A percentile compares a stretch with the other conserved stretches of the same genome.
phyloP scores from a whole-genome alignment of 805 yeast genomes.

The Metschnikowia arizonensis region DNA sequence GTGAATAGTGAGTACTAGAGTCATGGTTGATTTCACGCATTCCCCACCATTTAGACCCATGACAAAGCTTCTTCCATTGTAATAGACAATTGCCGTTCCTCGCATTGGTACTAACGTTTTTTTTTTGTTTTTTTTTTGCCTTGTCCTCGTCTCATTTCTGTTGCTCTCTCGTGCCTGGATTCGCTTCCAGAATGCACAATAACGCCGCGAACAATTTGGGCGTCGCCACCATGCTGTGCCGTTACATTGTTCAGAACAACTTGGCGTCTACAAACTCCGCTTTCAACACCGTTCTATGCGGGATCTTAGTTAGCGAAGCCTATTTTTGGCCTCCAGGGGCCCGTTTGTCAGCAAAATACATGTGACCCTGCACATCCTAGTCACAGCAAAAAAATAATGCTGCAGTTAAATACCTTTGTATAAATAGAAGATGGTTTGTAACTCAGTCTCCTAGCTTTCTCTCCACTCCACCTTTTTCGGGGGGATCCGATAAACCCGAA shows the following conservation, averaged over 20 bases:
- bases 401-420: neutral
- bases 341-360: neutral
- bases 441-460: neutral
- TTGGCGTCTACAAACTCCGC: too few species aligned
- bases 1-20: too few species aligned
- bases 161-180: neutral
- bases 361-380: neutral
- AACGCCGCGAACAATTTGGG: neutral
- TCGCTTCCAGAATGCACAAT: neutral
- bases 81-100: neutral
- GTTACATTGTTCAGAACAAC: neutral
- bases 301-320: neutral
- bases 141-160: neutral
- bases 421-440: neutral
- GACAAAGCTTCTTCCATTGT: neutral
- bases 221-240: neutral
- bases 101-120: constrained; percentile 1
- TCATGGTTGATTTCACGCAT: neutral
- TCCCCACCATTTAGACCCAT: neutral
- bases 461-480: neutral
- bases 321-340: neutral
- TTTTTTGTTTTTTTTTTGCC: neutral
- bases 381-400: neutral
- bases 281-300: neutral
- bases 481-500: too few species aligned